Base-by-base conservation (phyloP, 1,139 yeast species). In the Taiozyma onychis region DNA sequence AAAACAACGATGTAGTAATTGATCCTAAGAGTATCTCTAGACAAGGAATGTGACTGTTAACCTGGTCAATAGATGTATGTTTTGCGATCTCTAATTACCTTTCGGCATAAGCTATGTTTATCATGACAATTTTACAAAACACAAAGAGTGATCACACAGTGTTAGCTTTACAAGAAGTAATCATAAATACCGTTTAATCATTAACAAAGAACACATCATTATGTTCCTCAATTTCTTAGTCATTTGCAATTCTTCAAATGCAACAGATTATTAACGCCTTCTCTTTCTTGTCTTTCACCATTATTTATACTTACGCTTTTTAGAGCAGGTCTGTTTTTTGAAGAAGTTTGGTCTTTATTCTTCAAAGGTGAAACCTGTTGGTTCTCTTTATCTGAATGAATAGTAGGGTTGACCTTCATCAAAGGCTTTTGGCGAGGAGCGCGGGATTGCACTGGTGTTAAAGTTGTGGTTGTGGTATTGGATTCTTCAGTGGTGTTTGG, bases 321-420 rank as follows among this genome's bases (percentile, higher is more conserved):
- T 28, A 54, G 44, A 34, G 56, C 54, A 35, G 13, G 28, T 22
- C 30, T 46, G 22, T 41, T 37, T 14, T 21, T 11, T 4, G 32
- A n/a, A 10, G 44, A 43, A 10, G 16, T 42, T 28, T 22, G 18
- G 16, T 50, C 48, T 43, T 44, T 45, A 14, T 44, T 44, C 27
- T 27, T 30, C 26, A 28, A 18, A 7, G 49, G 47, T n/a, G 41
- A 37, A 13, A 37, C 41, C 24, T 37, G 41, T 37, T 41, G 34
- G 34, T 28, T 42, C 22, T 42, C 34, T 34, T 42, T 42, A 39
- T 24, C 18, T 6, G 43, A 39, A 22, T 39, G 16, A 24, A 39
- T 54, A 4, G 58, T 50, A 11, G 53, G 45, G 41, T 57, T 59
- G 10, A 61, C 62, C 43, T 49, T 58, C 64, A 61, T 61, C 6